Evolutionary conservation across 805 yeast genomes (phyloP).

Genomic region (Yarrowia sp.): DNA sequence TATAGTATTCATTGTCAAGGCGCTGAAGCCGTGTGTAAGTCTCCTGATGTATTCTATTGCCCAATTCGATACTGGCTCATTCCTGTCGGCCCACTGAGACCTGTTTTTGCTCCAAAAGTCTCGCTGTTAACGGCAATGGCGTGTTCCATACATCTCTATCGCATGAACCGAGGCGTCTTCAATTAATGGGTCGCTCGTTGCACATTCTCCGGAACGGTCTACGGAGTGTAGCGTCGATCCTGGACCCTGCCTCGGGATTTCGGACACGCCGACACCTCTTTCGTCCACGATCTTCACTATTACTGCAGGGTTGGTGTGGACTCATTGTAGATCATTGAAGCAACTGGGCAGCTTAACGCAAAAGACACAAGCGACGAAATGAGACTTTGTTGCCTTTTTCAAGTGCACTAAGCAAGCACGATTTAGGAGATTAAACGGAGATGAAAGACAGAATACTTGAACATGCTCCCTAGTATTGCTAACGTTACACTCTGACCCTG

Average conservation of each 20-base stretch:
- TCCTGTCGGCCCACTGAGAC: too few relatives aligned
- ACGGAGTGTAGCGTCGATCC: not conserved
- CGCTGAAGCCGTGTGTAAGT: too few relatives aligned
- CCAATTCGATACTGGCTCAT: too few relatives aligned
- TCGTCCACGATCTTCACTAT: not conserved
- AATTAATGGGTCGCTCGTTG: too few relatives aligned
- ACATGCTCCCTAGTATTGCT: too few relatives aligned
- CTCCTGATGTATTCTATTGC: too few relatives aligned
- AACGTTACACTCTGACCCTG: too few relatives aligned
- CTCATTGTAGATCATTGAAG: slow-evolving; percentile 15
- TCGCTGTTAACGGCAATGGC: not conserved
- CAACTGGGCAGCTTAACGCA: slow-evolving; percentile 2
- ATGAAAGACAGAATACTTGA: not conserved
- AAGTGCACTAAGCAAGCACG: slow-evolving; percentile 7
- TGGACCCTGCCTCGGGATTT: slow-evolving; percentile 24
- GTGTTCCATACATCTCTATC: not conserved
- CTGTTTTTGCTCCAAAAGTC: slow-evolving; percentile 3
- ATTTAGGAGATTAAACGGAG: too few relatives aligned
- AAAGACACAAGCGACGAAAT: not conserved
- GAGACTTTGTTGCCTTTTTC: too few relatives aligned
- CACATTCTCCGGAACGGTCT: not conserved
- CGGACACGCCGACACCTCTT: not conserved
- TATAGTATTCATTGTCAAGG: too few relatives aligned
- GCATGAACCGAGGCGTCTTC: not conserved
- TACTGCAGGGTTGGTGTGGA: slow-evolving; percentile 11